Base-by-base conservation (phyloP, 352 stramenopile genomes). In the Globisporangium irregulare region DNA sequence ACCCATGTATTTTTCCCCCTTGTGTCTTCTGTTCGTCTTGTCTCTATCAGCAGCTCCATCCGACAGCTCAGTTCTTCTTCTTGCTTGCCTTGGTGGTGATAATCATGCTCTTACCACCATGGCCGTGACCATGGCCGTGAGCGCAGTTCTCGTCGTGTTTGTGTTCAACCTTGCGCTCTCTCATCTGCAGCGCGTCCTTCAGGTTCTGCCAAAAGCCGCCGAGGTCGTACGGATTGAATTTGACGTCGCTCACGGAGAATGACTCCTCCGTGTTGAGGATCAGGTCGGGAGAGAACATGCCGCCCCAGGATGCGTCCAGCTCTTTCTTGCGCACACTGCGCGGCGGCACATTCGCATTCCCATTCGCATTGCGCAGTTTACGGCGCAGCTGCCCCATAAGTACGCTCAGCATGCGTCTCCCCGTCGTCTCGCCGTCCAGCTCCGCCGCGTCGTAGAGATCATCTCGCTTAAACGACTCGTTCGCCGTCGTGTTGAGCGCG, bases 381-480 rank as follows among this genome's bases (percentile, higher is more conserved):
- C 80, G 73, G 2, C 58, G 73, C 34, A 89, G 50, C 4, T 78
- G 72, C 68, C 85, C 76, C 62, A 86, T 73, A 20, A 89, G 73
- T 25, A 81, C 79, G 56, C 68, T 73, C 38, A 85, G 76, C 80
- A 85, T 84, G 7, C 71, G 66, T 9, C 70, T 68, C 8, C 75
- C 66, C 25, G 78, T 76, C 27, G 75, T 74, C 66, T 85, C 67
- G 25, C 74, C 65, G 63, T 90, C 81, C 12, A 86, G 66, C 41
- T 81, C 72, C 3, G 81, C 84, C 69, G 83, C 67, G n/a, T 87
- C 77, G 41, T 72, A 79, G n/a, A 93, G 70, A 22, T 85, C 80
- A 70, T 93, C 82, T 41, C 87, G 87, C 72, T 95, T 95, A 59
- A 95, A 95, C 12, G 85, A 82, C 68, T 95, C 87, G 64, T 90